These are phyloP conservation scores for Trichoderma sp. DNA, from an alignment of 2,329 filamentous ascomycete genomes.

Conservation along the genomic window DNA sequence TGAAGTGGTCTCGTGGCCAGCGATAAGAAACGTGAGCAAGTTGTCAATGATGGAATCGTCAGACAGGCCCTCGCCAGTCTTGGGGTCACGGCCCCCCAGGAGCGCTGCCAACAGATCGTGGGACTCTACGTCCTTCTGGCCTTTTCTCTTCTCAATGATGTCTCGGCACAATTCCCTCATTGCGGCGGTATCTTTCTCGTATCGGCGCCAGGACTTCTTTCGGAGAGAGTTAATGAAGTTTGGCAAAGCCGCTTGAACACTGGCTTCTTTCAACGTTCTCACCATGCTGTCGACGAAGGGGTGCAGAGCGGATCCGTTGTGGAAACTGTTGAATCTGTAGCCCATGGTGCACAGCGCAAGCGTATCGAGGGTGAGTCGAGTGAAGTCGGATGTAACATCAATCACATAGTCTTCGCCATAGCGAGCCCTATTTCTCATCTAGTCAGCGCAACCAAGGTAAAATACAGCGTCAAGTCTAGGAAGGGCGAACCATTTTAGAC, in stretches of 20 bases:
- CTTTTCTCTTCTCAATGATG: slow-evolving; percentile 13
- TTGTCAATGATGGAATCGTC: slow-evolving; percentile 62
- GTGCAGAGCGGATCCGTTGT: slow-evolving; percentile 31
- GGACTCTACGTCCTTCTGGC: not conserved
- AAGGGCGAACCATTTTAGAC: slow-evolving; percentile 14
- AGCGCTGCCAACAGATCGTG: slow-evolving; percentile 1
- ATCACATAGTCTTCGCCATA: slow-evolving; percentile 43
- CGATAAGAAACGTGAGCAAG: slow-evolving; percentile 67
- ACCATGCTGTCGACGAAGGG: slow-evolving; percentile 22
- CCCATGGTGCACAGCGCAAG: slow-evolving; percentile 59
- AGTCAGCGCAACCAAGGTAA: not conserved
- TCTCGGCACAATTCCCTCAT: slow-evolving; percentile 8
- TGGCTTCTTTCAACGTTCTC: slow-evolving; percentile 11
- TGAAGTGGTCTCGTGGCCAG: slow-evolving; percentile 63
- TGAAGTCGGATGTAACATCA: slow-evolving; percentile 56
- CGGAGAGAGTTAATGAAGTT: slow-evolving; percentile 7
- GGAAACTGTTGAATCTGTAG: slow-evolving; percentile 61
- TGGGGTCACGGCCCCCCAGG: not conserved
- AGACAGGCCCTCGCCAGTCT: slow-evolving; percentile 53
- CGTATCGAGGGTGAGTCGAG: slow-evolving; percentile 59
- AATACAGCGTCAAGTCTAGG: not conserved
- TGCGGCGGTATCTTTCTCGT: slow-evolving; percentile 2
- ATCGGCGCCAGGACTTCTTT: not conserved
- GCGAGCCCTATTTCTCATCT: slow-evolving; percentile 29
- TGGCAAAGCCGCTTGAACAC: slow-evolving; percentile 1